Percentiles rank a stretch among this genome's conserved stretches.
Conservation (phyloP, 768 basidiomycete species). For the Boletus rubescentipes region DNA sequence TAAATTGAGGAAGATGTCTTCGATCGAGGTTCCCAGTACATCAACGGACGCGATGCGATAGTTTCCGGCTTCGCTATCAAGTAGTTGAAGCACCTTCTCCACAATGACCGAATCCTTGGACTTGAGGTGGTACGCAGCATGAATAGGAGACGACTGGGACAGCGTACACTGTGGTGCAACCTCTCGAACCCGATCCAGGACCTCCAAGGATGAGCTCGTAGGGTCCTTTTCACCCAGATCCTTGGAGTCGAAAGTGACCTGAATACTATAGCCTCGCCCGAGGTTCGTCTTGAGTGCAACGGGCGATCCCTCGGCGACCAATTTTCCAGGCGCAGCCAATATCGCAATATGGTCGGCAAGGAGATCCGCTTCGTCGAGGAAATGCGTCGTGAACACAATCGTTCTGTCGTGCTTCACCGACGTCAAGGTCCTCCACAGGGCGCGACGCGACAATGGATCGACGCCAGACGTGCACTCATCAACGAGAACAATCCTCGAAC, state of each 20-base stretch:
- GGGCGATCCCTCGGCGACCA: conserved; percentile 72
- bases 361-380: conserved; percentile 78
- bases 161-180: conserved; percentile 47
- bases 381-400: conserved; percentile 79
- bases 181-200: conserved; percentile 43
- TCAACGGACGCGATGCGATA: conserved; percentile 56
- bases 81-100: conserved; percentile 51
- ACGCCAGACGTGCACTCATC: conserved; percentile 80
- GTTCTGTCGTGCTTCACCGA: conserved; percentile 64
- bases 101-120: conserved; percentile 57
- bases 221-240: conserved; percentile 31
- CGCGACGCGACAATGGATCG: conserved; percentile 75
- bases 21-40: conserved; percentile 70
- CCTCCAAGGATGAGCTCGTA: conserved; percentile 15
- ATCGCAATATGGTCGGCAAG: conserved; percentile 76
- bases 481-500: conserved; percentile 65
- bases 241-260: conserved; percentile 46
- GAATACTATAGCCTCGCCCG: conserved; percentile 70
- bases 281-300: conserved; percentile 70
- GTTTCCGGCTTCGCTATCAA: conserved; percentile 44
- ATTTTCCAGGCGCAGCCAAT: conserved; percentile 69
- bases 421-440: conserved; percentile 74
- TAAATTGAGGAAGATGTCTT: conserved; percentile 77
- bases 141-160: conserved; percentile 42
- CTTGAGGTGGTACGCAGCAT: conserved; percentile 56